These are phyloP conservation scores for Millerozyma acaciae DNA, from an alignment of 805 yeast species.

Conservation along the genomic window DNA sequence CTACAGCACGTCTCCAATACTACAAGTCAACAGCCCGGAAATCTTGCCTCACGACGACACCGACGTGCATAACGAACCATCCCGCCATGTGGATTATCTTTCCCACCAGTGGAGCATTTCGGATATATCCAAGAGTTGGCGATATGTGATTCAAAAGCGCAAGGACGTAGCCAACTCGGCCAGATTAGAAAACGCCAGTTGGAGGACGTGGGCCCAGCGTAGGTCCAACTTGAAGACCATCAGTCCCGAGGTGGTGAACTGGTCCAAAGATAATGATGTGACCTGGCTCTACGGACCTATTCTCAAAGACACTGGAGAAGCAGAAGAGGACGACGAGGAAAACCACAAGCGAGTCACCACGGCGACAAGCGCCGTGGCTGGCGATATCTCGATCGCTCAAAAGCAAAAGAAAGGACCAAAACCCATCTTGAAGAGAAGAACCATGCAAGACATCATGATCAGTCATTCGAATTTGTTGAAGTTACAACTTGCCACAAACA, in stretches of 20 bases:
- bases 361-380: slow-evolving; percentile 43
- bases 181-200: slow-evolving; percentile 55
- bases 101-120: slow-evolving; percentile 95
- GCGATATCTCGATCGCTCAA: slow-evolving; percentile 40
- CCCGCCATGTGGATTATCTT: slow-evolving; percentile 88
- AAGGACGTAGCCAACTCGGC: slow-evolving; percentile 71
- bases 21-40: slow-evolving; percentile 21
- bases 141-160: slow-evolving; percentile 79
- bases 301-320: slow-evolving; percentile 41
- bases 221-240: slow-evolving; percentile 67
- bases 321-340: slow-evolving; percentile 16
- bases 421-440: slow-evolving; percentile 84
- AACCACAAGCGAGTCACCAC: slow-evolving; percentile 18
- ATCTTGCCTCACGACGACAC: slow-evolving; percentile 76
- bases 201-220: slow-evolving; percentile 95
- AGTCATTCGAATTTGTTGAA: slow-evolving; percentile 49
- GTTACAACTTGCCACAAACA: slow-evolving; percentile 36
- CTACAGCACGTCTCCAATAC: no score
- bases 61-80: slow-evolving; percentile 75
- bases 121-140: slow-evolving; percentile 93
- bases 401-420: slow-evolving; percentile 44
- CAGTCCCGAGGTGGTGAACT: slow-evolving; percentile 86
- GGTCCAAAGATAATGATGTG: slow-evolving; percentile 96
- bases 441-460: slow-evolving; percentile 77
- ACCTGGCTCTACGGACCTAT: slow-evolving; percentile 98